Base-by-base conservation (phyloP, 73 alveolate genomes). In the Chromera velia region DNA sequence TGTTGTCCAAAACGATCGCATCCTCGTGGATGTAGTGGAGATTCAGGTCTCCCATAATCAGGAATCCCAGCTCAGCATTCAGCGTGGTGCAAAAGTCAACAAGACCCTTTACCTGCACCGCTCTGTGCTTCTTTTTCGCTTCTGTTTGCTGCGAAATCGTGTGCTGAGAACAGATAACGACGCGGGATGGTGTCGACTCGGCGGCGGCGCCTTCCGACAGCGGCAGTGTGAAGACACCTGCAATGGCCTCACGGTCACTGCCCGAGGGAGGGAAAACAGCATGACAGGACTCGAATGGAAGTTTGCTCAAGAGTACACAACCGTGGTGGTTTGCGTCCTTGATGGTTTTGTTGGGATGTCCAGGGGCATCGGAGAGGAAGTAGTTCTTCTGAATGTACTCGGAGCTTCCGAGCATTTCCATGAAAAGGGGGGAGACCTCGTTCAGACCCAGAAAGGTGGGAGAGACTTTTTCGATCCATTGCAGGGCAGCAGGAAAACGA, bases 261-360 rank as follows among this genome's bases (percentile, higher is more conserved):
- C n/a, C 13, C 47, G 28, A n/a, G n/a, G 30, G 10, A 33, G 13
- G 34, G 28, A 66, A n/a, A n/a, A n/a, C n/a, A 29, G 73, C 73
- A 24, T 66, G 30, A 40, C 73, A 28, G 19, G 0, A 7, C 22
- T 0, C 0, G 33, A 66, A 1, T 26, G 73, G 73, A 24, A 66
- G 24, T 40, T 66, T 66, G 73, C 73, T 66, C 30, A 66, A 66
- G 46, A 66, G 28, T n/a, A 66, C 73, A n/a, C 73, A 66, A 40
- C 73, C 73, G 30, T 66, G 73, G n/a, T n/a, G n/a, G n/a, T n/a
- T n/a, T 66, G 33, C 22, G 26, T 40, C 73, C 7, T 27, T 0
- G 0, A 66, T 0, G 33, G 73, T 66, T 0, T 40, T 40, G 73
- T 66, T 66, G 28, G 26, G 46, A 9, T 30, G 27, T 0, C 24